Base-by-base conservation (phyloP, 345 rosid species). In the Rhodamnia argentea region DNA sequence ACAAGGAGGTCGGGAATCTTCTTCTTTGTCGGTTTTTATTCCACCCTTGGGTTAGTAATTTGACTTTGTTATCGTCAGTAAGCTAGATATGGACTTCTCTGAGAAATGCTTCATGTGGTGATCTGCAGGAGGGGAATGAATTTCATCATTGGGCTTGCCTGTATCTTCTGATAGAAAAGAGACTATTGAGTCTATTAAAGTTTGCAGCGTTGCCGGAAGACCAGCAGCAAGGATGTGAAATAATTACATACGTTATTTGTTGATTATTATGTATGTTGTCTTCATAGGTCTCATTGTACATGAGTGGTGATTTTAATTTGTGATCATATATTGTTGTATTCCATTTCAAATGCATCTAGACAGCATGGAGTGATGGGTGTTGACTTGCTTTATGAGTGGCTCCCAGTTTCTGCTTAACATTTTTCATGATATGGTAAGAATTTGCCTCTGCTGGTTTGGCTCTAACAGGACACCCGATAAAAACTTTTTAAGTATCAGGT, bases 161-260 rank as follows among this genome's bases (percentile, higher is more conserved):
- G 92, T 89, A 92, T 94, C 99, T 85, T 89, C 87, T 40, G 91
- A 96, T 82, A 94, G 98, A 29, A 93, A 92, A 58, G 98, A 97
- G 88, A 94, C 96, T 3, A 83, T 92, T 86, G 98, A 94, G 82
- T 95, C 96, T 3, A 95, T 94, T 76, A 96, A 93, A 92, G 93
- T 95, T 83, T 92, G 96, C 5, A 93, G 98, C 29, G 92, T 96
- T 64, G 96, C 95, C 1, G 99, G 96, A 89, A 88, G 98, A 37
- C 93, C 95, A 62, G 94, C 97, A 0, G 99, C 95, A 1, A 90
- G 93, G 86, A 96, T 92, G 98, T 94, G 86, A 57, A 51, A 16
- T 78, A 14, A 52, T 42, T 18, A 26, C 56, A 62, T 50, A 13
- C 32, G 13, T 54, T 74, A 3, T 12, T 10, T 59, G 6, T 52